Base-by-base conservation (phyloP, 768 basidiomycete genomes). In the Podaxis carcinomalis region DNA sequence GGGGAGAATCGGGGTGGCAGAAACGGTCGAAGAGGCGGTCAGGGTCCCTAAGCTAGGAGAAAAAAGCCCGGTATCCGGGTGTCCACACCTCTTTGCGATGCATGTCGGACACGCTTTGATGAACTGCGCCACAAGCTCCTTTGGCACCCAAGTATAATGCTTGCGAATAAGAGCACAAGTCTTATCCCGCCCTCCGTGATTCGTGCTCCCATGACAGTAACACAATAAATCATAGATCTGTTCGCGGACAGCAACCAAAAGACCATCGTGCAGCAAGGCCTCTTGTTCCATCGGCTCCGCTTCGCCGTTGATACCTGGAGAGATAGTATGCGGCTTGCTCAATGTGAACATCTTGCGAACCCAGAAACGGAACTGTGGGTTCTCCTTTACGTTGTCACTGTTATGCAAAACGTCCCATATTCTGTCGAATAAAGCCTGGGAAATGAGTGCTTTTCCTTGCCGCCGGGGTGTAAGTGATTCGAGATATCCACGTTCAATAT, bases 91-190 rank as follows among this genome's bases (percentile, higher is more conserved):
- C 67, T 77, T 80, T 64, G 75, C 61, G 72, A 75, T 79, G 66
- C 92, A 93, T 6, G 89, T 89, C 13, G 91, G 92, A 67, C 92
- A 93, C 25, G 80, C 80, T 71, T 85, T 86, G 72, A 93, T 86
- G 68, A 92, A 94, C 61, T 82, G 83, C 16, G 88, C 83, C 50
- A 92, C 83, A 44, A 94, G 84, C 67, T 90, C 88, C 73, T 93
- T 93, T 14, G 92, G 92, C 27, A 94, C 83, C 86, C 88, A 93
- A 7, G 89, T 87, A 70, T 92, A 94, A 66, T 83, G 81, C 62
- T 83, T 75, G 51, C 88, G 78, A 40, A 93, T 80, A 59, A 84
- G 76, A 2, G 80, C 78, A 59, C 82, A 84, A 0, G 92, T 94
- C 76, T 84, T 89, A 73, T 94, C 92, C 21, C 91, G 83, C 27